Evolutionary conservation across 495 filamentous ascomycete species (phyloP), one percentile per base, ranked within the genome.

Genomic region (Margaritispora aquatica): DNA sequence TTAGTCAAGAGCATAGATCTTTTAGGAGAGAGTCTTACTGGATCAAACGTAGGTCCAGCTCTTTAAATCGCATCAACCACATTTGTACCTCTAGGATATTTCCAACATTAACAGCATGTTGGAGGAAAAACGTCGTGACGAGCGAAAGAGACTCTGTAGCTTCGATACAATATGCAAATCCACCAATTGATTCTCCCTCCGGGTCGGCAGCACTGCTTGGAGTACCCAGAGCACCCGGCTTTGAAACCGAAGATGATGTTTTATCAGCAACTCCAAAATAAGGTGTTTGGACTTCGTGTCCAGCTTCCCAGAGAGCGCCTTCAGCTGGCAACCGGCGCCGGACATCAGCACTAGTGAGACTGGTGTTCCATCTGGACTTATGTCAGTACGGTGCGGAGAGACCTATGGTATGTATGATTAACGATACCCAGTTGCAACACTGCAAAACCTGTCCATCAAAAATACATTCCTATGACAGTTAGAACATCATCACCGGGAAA

Each of bases 351-450:
- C 66, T 64, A 3, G 73, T 74, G 5, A 76, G 64, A 31, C 66
- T 71, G 11, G 69, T 71, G 55, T 74, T 71, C 94, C 93, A 97
- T 44, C n/a, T n/a, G n/a, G n/a, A n/a, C n/a, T n/a, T n/a, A n/a
- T n/a, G n/a, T n/a, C n/a, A n/a, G n/a, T n/a, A n/a, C n/a, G n/a
- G n/a, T n/a, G n/a, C n/a, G n/a, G n/a, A n/a, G n/a, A n/a, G n/a
- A n/a, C n/a, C n/a, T n/a, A n/a, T n/a, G n/a, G n/a, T n/a, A n/a
- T n/a, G n/a, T n/a, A n/a, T n/a, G n/a, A n/a, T n/a, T n/a, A n/a
- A n/a, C n/a, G n/a, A n/a, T n/a, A n/a, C n/a, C 94, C 93, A 27
- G 94, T 97, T 21, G 94, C 93, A 55, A 98, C 91, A 72, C 92
- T 96, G 15, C 92, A 90, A 70, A 92, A 97, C 54, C 93, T 81